Evolutionary conservation across 1,284 basidiomycete genomes (phyloP), one percentile per base, ranked within the genome.

Genomic region (Ustilago esculenta): DNA sequence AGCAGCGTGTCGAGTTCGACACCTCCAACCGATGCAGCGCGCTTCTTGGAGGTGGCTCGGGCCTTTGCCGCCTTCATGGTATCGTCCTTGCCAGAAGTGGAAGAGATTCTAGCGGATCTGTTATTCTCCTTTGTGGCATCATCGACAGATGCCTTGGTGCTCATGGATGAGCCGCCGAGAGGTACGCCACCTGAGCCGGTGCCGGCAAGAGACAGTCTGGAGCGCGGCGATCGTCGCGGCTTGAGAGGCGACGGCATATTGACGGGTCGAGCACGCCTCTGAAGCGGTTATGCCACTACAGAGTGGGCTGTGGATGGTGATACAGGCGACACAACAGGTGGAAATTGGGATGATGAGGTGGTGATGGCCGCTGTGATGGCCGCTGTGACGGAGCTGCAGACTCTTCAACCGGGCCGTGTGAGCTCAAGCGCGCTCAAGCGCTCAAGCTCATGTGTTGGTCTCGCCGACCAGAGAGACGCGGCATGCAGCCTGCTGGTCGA

Each of bases 211-310:
- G 67, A 70, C 49, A 54, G 57, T 15, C 67, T 57, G 5, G 67
- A 60, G 29, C 67, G 56, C 21, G 67, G 57, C 29, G 67, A 70
- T 27, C 67, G 60, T 52, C 67, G 60, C 34, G 60, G 56, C 29
- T 69, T 69, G 39, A 69, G 66, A 35, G 66, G 66, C 12, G 66
- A 69, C 9, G 66, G 66, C 66, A 69, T 69, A 25, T 7, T 45
- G 44, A 21, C 33, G 21, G 32, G 27, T 33, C 29, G 15, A 30
- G 30, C 39, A 14, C 30, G 37, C 32, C 44, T 42, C 29, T 40
- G 10, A 7, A 14, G 25, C n/a, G 6, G 15, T 25, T 5, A 1
- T 23, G 12, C 29, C 30, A 40, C 15, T 35, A 25, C 15, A 29
- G 7, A 29, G 7, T 29, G n/a, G n/a, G n/a, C n/a, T n/a, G n/a